Evolutionary conservation across 345 rosid genomes (phyloP), one percentile per base, ranked within the genome.

Genomic region (Populus davidiana): DNA sequence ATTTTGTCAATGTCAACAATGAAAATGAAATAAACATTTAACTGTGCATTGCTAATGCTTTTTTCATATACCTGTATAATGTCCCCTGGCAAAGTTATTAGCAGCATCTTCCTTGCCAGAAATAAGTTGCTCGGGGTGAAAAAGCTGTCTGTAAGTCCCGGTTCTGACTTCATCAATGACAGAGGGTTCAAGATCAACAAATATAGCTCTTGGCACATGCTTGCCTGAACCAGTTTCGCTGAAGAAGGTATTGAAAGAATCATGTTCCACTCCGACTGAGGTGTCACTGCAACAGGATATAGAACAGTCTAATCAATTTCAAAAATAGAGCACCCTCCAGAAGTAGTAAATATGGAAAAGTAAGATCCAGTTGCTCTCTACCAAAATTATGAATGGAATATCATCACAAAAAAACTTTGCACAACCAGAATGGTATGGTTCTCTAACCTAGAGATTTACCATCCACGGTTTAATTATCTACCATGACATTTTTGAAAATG

Each of bases 81-180:
- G 98, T 63, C 98, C 96, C 84, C 98, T 91, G 68, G 98, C 96
- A 84, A 91, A 93, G 86, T 93, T 91, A 83, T 91, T 93, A 41
- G 98, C 98, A 67, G 96, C 93, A 75, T 93, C 98, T 84, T 93
- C 98, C 86, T 93, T 93, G 81, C 96, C 93, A 44, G 96, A 90
- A 72, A 93, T 93, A 86, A 93, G 96, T 77, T 93, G 98, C 86
- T 93, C 96, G 4, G 96, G 98, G 76, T 93, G 98, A 77, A 93
- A 93, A 80, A 93, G 94, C 76, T 93, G 98, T 44, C 96, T 86
- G 76, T 89, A 93, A 23, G 82, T 18, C 70, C 98, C 98, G 23
- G 89, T 77, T 84, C 94, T 87, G 76, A 91, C 90, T 85, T 93
- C 98, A 77, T 93, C 98, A 2, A 93, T 91, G 59, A 93, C 96